Conservation (phyloP, 352 stramenopile species). For the Elongisporangium undulatum region DNA sequence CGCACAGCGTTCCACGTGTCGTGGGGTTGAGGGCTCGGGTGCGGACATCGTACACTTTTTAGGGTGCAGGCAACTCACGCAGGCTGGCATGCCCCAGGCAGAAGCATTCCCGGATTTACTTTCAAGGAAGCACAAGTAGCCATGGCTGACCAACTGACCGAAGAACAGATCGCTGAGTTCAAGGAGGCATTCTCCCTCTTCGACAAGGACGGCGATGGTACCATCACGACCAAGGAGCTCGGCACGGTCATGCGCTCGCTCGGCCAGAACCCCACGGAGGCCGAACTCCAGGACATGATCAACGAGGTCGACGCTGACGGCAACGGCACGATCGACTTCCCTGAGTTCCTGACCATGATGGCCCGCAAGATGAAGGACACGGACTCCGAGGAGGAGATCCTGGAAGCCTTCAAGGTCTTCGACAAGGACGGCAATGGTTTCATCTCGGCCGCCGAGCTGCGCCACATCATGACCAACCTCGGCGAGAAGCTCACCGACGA, state of each 20-base stretch:
- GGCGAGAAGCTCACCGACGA: slow-evolving; percentile 98
- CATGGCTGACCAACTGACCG: slow-evolving; percentile 89
- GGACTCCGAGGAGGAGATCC: slow-evolving; percentile 98
- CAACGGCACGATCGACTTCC: slow-evolving; percentile 99
- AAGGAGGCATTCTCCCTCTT: slow-evolving; percentile 99
- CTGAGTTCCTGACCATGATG: slow-evolving; percentile 99
- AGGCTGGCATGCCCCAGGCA: neutral
- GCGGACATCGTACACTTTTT: slow-evolving; percentile 13
- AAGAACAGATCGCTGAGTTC: slow-evolving; percentile 99
- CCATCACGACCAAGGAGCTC: slow-evolving; percentile 99
- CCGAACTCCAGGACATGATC: slow-evolving; percentile 99
- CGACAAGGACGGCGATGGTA: slow-evolving; percentile 98
- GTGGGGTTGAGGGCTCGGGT: neutral
- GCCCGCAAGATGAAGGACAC: slow-evolving; percentile 99
- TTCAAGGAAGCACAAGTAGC: slow-evolving; percentile 29
- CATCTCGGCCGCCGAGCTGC: slow-evolving; percentile 97
- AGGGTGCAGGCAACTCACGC: neutral
- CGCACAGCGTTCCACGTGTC: neutral
- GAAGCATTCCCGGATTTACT: slow-evolving; percentile 63
- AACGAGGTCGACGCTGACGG: slow-evolving; percentile 99
- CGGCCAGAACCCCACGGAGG: slow-evolving; percentile 97
- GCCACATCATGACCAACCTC: slow-evolving; percentile 99
- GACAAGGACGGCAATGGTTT: slow-evolving; percentile 99
- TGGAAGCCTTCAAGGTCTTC: slow-evolving; percentile 98
- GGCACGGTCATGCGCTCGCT: slow-evolving; percentile 98